These are phyloP conservation scores for Cytospora leucostoma DNA, from an alignment of 2,329 filamentous ascomycete species.

Conservation along the genomic window DNA sequence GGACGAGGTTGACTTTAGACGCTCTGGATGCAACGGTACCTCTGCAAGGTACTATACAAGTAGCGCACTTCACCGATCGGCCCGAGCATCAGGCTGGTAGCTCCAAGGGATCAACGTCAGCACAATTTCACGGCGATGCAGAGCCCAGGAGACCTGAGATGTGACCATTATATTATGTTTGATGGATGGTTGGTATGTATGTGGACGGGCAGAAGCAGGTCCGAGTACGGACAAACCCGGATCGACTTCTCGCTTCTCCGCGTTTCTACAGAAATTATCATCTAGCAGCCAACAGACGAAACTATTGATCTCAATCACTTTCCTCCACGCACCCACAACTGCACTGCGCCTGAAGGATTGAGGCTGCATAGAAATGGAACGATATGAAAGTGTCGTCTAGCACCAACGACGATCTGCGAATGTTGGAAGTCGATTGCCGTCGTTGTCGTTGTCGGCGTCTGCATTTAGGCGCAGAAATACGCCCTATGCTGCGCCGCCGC, in stretches of 20 bases:
- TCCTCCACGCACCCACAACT: not conserved
- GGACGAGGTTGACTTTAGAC: conserved; percentile 4
- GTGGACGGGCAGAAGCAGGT: not conserved
- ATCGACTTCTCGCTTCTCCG: not conserved
- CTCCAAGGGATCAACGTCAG: not conserved
- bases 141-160: not conserved
- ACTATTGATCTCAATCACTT: not conserved
- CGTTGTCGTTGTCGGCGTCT: not conserved
- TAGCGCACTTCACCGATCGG: not conserved
- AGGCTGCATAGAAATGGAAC: not conserved
- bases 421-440: not conserved
- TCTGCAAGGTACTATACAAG: not conserved
- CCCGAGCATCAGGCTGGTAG: not conserved
- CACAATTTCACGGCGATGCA: not conserved
- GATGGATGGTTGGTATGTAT: not conserved
- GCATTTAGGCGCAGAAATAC: not conserved
- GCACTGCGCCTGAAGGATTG: not conserved
- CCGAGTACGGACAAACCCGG: not conserved
- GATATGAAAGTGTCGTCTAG: not conserved
- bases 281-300: not conserved
- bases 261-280: not conserved
- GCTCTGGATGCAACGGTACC: conserved; percentile 13
- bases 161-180: not conserved
- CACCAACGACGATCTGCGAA: not conserved
- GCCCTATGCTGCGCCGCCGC: not conserved